Base-by-base conservation (phyloP, 345 rosid species). In the Dipteronia sinensis region DNA sequence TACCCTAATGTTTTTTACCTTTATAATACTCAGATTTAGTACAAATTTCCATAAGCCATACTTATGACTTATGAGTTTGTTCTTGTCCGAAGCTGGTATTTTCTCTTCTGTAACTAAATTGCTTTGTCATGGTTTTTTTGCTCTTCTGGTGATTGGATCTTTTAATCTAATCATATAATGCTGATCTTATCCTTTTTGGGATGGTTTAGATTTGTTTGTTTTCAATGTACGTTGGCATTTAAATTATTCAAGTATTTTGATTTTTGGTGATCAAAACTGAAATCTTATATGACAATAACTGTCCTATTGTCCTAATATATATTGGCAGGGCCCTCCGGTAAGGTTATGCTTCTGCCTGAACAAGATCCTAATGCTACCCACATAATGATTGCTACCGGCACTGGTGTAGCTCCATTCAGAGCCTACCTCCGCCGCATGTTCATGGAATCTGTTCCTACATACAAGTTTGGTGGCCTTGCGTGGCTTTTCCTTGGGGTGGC, bases 401-500 rank as follows among this genome's bases (percentile, higher is more conserved):
- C 99, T 4, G 99, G 99, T 51, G 81, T 96, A 12, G 99, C 99
- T 73, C 99, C 99, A 38, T 96, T 16, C 78, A 88, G 99, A 84
- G 98, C 94, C 34, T 96, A 96, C 82, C 88, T 96, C 27, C 89
- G 98, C 19, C 97, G 99, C 10, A 96, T 96, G 98, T 94, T 96
- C 81, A 96, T 94, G 98, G 99, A 96, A 83, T 75, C 85, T 12
- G 93, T 96, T 65, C 93, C 91, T 0, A 86, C 70, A 6, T 93
- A 82, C 88, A 94, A 94, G 86, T 96, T 91, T 78, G 82, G 89
- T 7, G 99, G 99, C 74, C 97, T 96, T 63, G 87, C 98, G 0
- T 96, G 98, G 99, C 99, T 96, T 65, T 96, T 96, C 87, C 98
- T 96, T 11, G 99, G 99, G 19, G 99, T 96, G 38, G 99, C 99